Evolutionary conservation across 129 eudicot genomes (phyloP), one percentile per base, ranked within the genome.

Genomic region (Chrysanthemum makinoi): DNA sequence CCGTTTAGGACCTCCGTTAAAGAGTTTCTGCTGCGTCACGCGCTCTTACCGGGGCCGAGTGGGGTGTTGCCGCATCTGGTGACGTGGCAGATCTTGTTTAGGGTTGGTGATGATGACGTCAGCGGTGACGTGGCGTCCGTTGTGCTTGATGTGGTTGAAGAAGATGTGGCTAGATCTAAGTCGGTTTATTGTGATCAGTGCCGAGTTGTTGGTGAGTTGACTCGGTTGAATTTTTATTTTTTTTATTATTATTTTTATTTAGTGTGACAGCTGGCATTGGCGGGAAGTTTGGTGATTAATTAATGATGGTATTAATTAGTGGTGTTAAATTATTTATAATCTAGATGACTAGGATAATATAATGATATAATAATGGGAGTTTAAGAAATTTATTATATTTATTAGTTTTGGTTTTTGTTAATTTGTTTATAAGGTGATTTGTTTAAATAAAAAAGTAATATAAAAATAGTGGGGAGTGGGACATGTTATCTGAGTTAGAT

Each of bases 171-270:
- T 53, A 87, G 92, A 87, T 87, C 96, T 79, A 94, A 95, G 75
- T 87, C 95, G 46, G 83, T 89, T 49, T 94, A 87, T 57, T 94
- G 98, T 65, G 98, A 94, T 76, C 98, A 94, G 87, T 94, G 98
- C 87, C 95, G 98, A 78, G 98, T 94, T 68, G 98, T 94, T 49
- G 98, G 98, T 94, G 92, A 94, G 98, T 87, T 81, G 12, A 74
- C 77, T 75, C 76, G 3, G 52, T 65, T 65, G 16, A 49, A 54
- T 74, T 54, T 10, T 65, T 28, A 2, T 12, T 10, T 60, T 50
- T 50, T 61, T 39, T 5, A 30, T 49, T 54, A 12, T 14, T 30
- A 5, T 68, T 22, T 72, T 76, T 70, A 65, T 72, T 76, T 77
- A 63, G 10, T 72, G 52, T 66, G 74, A 54, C 68, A 68, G 72